Percentiles rank a stretch among this genome's conserved stretches.
phyloP scores from a whole-genome alignment of 306 rosid species.

The Cyclanthera cordifolia region DNA sequence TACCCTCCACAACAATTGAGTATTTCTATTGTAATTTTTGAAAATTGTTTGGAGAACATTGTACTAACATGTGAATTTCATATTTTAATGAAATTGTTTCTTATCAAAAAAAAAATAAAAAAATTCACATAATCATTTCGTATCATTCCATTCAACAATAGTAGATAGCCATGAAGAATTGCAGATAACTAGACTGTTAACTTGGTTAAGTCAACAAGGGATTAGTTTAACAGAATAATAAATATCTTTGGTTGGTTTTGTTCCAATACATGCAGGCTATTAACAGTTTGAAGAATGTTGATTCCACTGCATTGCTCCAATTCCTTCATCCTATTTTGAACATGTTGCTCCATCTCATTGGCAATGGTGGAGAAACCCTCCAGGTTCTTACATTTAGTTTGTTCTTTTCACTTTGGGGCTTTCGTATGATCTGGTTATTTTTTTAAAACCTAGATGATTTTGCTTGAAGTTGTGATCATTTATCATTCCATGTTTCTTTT shows the following conservation, averaged over 20 bases:
- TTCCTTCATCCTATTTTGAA: constrained; percentile 94
- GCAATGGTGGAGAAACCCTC: constrained; percentile 99
- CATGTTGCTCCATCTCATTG: constrained; percentile 98
- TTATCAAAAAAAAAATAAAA: too few species aligned
- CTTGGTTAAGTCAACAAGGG: neutral
- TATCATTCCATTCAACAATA: neutral
- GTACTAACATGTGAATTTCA: too few species aligned
- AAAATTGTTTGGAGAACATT: too few species aligned
- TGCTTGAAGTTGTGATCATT: neutral
- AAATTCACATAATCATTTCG: neutral
- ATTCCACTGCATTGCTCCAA: constrained; percentile 96
- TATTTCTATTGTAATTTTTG: too few species aligned
- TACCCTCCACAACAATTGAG: too few species aligned
- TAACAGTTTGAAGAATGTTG: constrained; percentile 97
- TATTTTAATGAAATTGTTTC: too few species aligned
- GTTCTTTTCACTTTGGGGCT: neutral
- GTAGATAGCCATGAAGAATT: constrained; percentile 1
- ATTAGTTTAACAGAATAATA: neutral
- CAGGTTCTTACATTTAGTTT: constrained; percentile 48
- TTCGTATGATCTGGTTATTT: neutral
- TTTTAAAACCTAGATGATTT: neutral
- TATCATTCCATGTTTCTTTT: neutral
- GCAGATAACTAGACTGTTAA: neutral
- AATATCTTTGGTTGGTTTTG: neutral
- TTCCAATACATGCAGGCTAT: constrained; percentile 56